Evolutionary conservation across 345 rosid species (phyloP).

Genomic region (Atalantia buxifolia): DNA sequence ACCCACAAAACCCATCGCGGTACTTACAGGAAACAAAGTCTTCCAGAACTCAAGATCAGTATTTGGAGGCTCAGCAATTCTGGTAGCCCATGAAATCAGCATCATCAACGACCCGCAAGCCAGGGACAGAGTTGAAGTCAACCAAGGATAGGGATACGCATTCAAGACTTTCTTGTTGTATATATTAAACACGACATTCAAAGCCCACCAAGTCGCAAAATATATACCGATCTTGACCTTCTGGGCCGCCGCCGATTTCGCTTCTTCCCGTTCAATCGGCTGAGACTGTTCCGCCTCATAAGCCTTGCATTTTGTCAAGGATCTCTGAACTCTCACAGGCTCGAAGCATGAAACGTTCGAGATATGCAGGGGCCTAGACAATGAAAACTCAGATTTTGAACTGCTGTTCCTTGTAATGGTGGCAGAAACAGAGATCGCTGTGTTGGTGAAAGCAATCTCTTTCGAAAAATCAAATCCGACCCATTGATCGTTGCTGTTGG

Average conservation of each 20-base stretch:
- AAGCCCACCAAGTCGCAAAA: constrained; percentile 98
- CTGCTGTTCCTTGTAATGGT: constrained; percentile 20
- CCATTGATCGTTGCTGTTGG: constrained; percentile 38
- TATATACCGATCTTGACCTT: constrained; percentile 74
- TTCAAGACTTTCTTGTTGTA: constrained; percentile 97
- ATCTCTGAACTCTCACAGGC: constrained; percentile 22
- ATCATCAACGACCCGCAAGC: constrained; percentile 96
- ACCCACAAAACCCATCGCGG: constrained; percentile 24
- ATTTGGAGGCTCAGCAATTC: constrained; percentile 85
- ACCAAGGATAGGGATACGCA: constrained; percentile 96
- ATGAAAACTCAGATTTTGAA: constrained; percentile 29
- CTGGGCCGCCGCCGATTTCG: constrained; percentile 52
- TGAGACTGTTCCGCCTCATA: constrained; percentile 76
- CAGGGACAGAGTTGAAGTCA: constrained; percentile 90
- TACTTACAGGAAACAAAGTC: constrained; percentile 87
- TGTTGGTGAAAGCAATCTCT: constrained; percentile 19
- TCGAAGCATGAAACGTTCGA: constrained; percentile 35
- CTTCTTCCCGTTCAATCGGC: constrained; percentile 42
- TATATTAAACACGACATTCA: constrained; percentile 93
- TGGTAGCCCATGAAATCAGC: constrained; percentile 90
- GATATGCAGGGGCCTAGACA: constrained; percentile 65
- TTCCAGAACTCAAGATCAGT: constrained; percentile 96
- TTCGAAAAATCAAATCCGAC: constrained; percentile 33
- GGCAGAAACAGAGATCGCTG: constrained; percentile 39
- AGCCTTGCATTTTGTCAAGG: constrained; percentile 60